Conservation (phyloP, 768 basidiomycete genomes). For the Trametes elegans region DNA sequence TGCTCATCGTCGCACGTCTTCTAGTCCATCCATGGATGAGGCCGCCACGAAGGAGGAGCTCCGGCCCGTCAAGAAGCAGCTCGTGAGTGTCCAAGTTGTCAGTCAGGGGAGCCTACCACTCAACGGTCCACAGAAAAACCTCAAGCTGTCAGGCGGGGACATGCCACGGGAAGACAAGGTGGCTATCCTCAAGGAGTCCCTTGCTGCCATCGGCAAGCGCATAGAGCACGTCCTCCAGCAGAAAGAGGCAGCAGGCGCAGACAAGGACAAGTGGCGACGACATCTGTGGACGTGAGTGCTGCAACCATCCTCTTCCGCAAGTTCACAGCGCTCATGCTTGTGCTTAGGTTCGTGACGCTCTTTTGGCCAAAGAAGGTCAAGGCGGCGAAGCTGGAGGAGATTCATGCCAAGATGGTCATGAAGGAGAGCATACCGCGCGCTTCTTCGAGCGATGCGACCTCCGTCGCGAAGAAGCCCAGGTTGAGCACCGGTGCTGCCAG, state of each 20-base stretch:
- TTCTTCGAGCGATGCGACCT: constrained; percentile 26
- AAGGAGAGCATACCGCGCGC: constrained; percentile 54
- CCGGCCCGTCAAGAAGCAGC: constrained; percentile 94
- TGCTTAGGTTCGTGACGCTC: constrained; percentile 79
- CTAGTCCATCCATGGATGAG: constrained; percentile 95
- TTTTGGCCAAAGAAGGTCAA: constrained; percentile 99
- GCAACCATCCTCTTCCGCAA: background rate
- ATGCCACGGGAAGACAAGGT: constrained; percentile 97
- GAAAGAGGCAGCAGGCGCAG: constrained; percentile 78
- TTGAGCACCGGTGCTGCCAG: constrained; percentile 21
- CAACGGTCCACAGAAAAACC: constrained; percentile 71
- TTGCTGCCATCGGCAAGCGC: constrained; percentile 88
- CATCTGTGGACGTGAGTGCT: constrained; percentile 93
- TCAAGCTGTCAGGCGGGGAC: constrained; percentile 90
- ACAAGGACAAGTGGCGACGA: constrained; percentile 83
- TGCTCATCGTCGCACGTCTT: constrained; percentile 7
- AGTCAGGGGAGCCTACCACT: too few relatives aligned
- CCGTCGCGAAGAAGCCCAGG: constrained; percentile 29
- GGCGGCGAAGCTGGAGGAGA: constrained; percentile 89
- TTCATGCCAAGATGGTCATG: constrained; percentile 95
- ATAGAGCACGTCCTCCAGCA: constrained; percentile 80
- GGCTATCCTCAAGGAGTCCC: constrained; percentile 90
- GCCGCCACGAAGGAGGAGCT: constrained; percentile 88
- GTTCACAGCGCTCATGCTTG: background rate
- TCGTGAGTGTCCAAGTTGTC: constrained; percentile 55